Base-by-base conservation (phyloP, 495 filamentous ascomycete species). In the Trichoderma reesei region DNA sequence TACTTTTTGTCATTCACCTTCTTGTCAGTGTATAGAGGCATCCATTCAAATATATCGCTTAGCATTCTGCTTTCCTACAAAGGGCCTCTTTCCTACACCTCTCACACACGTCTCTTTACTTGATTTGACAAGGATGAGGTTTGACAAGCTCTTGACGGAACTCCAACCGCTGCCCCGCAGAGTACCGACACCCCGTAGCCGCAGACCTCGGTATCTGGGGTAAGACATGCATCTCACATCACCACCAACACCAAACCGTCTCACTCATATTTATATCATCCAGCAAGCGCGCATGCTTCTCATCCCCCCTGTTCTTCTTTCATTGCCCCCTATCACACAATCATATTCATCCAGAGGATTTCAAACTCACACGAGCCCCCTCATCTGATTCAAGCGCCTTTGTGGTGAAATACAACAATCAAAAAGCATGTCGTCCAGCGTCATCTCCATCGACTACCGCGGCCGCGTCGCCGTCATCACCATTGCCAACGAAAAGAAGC, bases 391-490 rank as follows among this genome's bases (percentile, higher is more conserved):
- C 7, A 20, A 26, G 54, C 18, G 1, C 26, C 26, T 1, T 33
- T 26, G 18, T 26, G 26, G 26, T 26, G 26, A 1, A 26, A 41
- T 41, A 38, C 18, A 41, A 9, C 2, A 6, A 41, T 60, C 7
- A 37, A 26, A 56, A 10, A 56, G 31, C 20, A 56, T 64, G 62
- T 64, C 62, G 34, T 41, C 34, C 36, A 37, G 20, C 42, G 64
- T 66, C 51, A 70, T 78, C 66, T 72, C 70, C 4, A 41, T 80
- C 68, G 71, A 77, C 41, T 83, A 81, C 73, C 81, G 80, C 67
- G 90, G 85, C 76, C 86, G 86, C 63, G 80, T 96, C 68, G 94
- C 94, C 66, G 86, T 91, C 71, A 89, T 98, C 75, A 97, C 91
- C 36, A 84, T 98, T 73, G 88, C 94, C 77, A 83, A 87, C 38